phyloP scores from a whole-genome alignment of 805 yeast genomes.

The Hanseniaspora pseudoguilliermondii region DNA sequence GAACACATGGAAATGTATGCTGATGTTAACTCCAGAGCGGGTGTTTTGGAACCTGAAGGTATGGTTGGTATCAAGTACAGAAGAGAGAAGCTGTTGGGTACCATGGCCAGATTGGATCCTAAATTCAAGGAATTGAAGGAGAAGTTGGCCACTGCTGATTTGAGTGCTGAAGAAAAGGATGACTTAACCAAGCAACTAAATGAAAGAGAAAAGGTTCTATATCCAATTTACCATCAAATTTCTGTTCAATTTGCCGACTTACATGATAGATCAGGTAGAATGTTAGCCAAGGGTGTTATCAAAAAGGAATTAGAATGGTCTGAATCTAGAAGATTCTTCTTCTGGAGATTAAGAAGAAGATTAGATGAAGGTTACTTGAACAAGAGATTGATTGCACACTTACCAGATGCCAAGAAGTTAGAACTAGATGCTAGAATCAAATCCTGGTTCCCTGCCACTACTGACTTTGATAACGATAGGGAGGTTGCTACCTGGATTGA shows the following conservation, averaged over 20 bases:
- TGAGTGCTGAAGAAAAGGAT: slow-evolving; percentile 54
- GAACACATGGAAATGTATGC: slow-evolving; percentile 99
- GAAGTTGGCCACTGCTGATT: slow-evolving; percentile 40
- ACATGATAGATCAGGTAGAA: slow-evolving; percentile 95
- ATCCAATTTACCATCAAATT: slow-evolving; percentile 84
- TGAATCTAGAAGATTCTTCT: slow-evolving; percentile 86
- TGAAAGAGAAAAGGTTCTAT: slow-evolving; percentile 63
- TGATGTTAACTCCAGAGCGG: slow-evolving; percentile 88
- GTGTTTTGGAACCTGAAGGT: slow-evolving; percentile 98
- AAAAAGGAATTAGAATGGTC: slow-evolving; percentile 75
- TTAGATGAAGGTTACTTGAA: slow-evolving; percentile 81
- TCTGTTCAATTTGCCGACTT: slow-evolving; percentile 94
- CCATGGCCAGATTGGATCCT: slow-evolving; percentile 81
- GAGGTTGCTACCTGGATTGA: slow-evolving; percentile 80
- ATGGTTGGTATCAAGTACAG: slow-evolving; percentile 98
- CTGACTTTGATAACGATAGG: slow-evolving; percentile 59
- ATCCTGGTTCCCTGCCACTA: slow-evolving; percentile 68
- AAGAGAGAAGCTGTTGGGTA: slow-evolving; percentile 77
- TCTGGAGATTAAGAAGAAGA: slow-evolving; percentile 97
- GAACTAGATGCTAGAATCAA: slow-evolving; percentile 78
- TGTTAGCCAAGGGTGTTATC: slow-evolving; percentile 89
- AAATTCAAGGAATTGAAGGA: slow-evolving; percentile 56
- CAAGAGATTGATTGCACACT: slow-evolving; percentile 54
- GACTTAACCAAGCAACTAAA: slow-evolving; percentile 51
- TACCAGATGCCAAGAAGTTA: slow-evolving; percentile 49